These are phyloP conservation scores for Chlamydomonas reinhardtii DNA, from an alignment of 163 green algal species.

Conservation along the genomic window DNA sequence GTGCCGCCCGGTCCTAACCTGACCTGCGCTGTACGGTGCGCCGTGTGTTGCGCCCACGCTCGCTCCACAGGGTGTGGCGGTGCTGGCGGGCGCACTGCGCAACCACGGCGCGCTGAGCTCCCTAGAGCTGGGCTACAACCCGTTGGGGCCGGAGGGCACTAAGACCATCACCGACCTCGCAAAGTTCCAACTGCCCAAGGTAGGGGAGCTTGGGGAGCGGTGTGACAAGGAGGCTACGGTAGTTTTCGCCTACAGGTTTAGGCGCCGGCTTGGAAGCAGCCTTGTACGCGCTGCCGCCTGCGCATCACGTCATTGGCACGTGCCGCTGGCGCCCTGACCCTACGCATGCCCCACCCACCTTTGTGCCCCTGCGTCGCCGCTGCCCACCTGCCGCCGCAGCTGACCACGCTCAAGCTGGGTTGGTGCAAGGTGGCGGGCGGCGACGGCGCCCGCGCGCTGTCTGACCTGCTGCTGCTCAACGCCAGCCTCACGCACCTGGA, in stretches of 20 bases:
- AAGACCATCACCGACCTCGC: slow-evolving; percentile 83
- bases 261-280: no score
- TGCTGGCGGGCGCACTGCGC: slow-evolving; percentile 72
- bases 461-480: slow-evolving; percentile 95
- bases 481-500: slow-evolving; percentile 78
- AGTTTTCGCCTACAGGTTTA: no score
- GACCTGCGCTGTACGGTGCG: no score
- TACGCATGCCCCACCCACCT: no score
- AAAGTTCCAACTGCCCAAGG: slow-evolving; percentile 84
- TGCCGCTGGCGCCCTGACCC: no score
- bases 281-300: background rate
- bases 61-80: slow-evolving; percentile 67
- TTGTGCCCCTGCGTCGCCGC: no score
- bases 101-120: slow-evolving; percentile 76
- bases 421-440: slow-evolving; percentile 95
- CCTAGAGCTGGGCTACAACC: slow-evolving; percentile 97
- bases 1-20: no score
- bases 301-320: no score
- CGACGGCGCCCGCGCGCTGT: slow-evolving; percentile 82
- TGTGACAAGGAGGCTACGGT: no score
- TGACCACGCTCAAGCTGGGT: slow-evolving; percentile 92
- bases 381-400: slow-evolving; percentile 36
- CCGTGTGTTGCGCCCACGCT: no score
- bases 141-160: slow-evolving; percentile 85
- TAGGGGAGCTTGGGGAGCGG: background rate